These are phyloP conservation scores for Rhizopogon vinicolor DNA, from an alignment of 768 basidiomycete species.

Conservation along the genomic window DNA sequence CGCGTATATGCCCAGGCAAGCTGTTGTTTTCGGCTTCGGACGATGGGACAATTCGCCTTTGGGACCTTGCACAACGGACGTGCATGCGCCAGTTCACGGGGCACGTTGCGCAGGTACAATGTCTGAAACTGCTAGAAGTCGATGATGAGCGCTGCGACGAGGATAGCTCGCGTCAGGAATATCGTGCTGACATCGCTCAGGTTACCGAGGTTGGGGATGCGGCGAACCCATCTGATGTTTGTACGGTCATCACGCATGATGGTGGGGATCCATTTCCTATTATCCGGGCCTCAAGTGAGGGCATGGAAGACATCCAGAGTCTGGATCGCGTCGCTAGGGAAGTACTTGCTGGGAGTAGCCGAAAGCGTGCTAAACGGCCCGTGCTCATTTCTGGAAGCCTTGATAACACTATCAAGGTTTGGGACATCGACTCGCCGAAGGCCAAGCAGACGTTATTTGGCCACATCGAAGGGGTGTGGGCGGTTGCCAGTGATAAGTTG, in stretches of 20 bases:
- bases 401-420: slow-evolving; percentile 93
- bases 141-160: slow-evolving; percentile 47
- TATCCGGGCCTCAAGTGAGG: slow-evolving; percentile 6
- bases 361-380: slow-evolving; percentile 42
- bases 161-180: slow-evolving; percentile 10
- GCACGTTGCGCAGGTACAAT: slow-evolving; percentile 94
- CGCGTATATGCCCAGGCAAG: slow-evolving; percentile 72
- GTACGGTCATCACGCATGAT: slow-evolving; percentile 27
- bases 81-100: slow-evolving; percentile 85
- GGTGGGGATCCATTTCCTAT: neutral
- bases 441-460: slow-evolving; percentile 85
- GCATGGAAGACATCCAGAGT: slow-evolving; percentile 8
- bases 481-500: slow-evolving; percentile 87
- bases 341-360: slow-evolving; percentile 10
- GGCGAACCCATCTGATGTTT: slow-evolving; percentile 16
- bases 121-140: slow-evolving; percentile 71
- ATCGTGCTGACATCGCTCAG: slow-evolving; percentile 7
- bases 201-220: slow-evolving; percentile 11
- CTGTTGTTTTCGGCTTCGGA: slow-evolving; percentile 98
- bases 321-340: slow-evolving; percentile 2
- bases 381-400: slow-evolving; percentile 85
- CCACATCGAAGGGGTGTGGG: slow-evolving; percentile 98
- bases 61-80: slow-evolving; percentile 80
- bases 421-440: slow-evolving; percentile 89
- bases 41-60: slow-evolving; percentile 88